Conservation (phyloP, 1,284 basidiomycete species). For the Marasmius sp. region DNA sequence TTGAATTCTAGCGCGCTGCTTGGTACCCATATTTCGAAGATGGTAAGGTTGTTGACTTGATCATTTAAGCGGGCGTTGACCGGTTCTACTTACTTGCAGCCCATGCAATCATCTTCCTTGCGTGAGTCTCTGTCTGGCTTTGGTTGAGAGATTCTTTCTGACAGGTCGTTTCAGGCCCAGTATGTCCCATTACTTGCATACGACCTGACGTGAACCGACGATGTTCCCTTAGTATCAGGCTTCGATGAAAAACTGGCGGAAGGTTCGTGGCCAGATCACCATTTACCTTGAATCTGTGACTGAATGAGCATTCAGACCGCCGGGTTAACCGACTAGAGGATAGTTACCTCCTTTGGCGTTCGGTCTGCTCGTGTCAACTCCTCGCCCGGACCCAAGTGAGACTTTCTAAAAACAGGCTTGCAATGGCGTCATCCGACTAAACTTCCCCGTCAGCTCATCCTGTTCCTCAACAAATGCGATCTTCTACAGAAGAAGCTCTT, state of each 20-base stretch:
- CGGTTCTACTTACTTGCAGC: conserved; percentile 29
- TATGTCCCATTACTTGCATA: conserved; percentile 18
- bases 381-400: conserved; percentile 55
- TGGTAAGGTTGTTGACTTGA: conserved; percentile 25
- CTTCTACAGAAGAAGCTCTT: conserved; percentile 66
- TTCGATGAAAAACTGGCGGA: conserved; percentile 74
- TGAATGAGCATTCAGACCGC: conserved; percentile 37
- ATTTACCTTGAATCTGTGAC: background rate
- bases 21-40: conserved; percentile 79
- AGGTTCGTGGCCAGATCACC: conserved; percentile 11
- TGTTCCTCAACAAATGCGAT: conserved; percentile 66
- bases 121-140: conserved; percentile 32
- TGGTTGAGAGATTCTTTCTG: conserved; percentile 2
- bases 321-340: conserved; percentile 71
- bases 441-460: conserved; percentile 17
- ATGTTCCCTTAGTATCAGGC: conserved; percentile 51
- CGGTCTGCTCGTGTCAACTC: conserved; percentile 62
- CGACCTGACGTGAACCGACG: conserved; percentile 5
- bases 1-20: conserved; percentile 48
- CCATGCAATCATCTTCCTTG: conserved; percentile 72
- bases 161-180: conserved; percentile 26
- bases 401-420: background rate
- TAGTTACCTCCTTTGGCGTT: conserved; percentile 70
- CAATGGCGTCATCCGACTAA: background rate
- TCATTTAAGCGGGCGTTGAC: conserved; percentile 6